Evolutionary conservation across 2,329 filamentous ascomycete species (phyloP).

Genomic region (Cryoendolithus antarcticus): DNA sequence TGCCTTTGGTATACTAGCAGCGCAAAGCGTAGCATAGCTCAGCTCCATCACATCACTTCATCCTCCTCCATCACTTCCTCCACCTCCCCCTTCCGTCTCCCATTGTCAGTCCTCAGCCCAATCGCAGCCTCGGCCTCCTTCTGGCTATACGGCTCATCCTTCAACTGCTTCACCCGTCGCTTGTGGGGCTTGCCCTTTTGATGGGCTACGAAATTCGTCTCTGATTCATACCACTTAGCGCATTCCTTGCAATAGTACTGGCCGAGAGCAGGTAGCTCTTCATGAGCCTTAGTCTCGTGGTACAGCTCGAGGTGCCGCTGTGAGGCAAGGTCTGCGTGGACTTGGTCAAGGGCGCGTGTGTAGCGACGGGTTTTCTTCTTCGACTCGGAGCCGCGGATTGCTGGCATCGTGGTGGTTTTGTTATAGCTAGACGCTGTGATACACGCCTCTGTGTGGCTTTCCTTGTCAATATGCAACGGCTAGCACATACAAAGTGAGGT

Average conservation of each 20-base stretch:
- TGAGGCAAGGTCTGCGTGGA: constrained; percentile 68
- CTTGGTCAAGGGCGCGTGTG: constrained; percentile 78
- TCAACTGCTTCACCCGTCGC: constrained; percentile 72
- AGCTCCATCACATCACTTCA: constrained; percentile 7
- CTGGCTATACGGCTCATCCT: constrained; percentile 75
- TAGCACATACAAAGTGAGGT: background rate
- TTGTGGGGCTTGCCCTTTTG: constrained; percentile 85
- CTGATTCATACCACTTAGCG: constrained; percentile 90
- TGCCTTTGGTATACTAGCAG: background rate
- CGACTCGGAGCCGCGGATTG: constrained; percentile 36
- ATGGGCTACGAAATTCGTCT: constrained; percentile 63
- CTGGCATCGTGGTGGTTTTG: constrained; percentile 30
- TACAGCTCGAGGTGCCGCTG: constrained; percentile 69
- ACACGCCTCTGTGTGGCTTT: background rate
- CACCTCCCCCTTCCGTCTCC: constrained; percentile 22
- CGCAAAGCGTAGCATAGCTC: constrained; percentile 7
- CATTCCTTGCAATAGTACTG: constrained; percentile 83
- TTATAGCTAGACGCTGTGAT: background rate
- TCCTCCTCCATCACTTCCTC: constrained; percentile 20
- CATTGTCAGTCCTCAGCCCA: constrained; percentile 61
- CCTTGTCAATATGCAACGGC: background rate
- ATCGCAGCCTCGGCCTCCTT: constrained; percentile 72
- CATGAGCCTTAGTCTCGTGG: constrained; percentile 63
- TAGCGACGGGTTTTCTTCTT: constrained; percentile 37
- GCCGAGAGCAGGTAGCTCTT: constrained; percentile 81